phyloP scores from a whole-genome alignment of 306 rosid species.

The Prosopis cineraria region DNA sequence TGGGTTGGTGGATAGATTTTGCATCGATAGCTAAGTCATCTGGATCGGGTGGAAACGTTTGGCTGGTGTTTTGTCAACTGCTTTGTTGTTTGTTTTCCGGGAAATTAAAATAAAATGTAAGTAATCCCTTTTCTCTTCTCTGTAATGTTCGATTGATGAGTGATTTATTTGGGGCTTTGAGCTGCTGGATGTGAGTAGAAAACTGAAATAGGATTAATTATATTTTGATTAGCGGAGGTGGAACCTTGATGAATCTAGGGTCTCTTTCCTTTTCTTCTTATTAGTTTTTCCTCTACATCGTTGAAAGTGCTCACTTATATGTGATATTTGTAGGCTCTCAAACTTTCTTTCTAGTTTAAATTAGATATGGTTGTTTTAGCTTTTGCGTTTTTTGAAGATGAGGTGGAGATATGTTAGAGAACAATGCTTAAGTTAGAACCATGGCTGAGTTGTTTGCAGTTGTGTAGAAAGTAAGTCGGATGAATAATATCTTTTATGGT shows the following conservation, averaged over 20 bases:
- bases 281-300: too few relatives aligned
- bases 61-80: conserved; percentile 32
- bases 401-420: too few relatives aligned
- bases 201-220: neutral
- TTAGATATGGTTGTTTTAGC: too few relatives aligned
- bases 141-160: neutral
- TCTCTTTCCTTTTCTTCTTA: neutral
- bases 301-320: too few relatives aligned
- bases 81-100: neutral
- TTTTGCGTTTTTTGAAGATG: too few relatives aligned
- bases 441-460: too few relatives aligned
- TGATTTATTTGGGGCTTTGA: neutral
- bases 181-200: neutral
- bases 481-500: too few relatives aligned
- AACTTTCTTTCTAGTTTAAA: too few relatives aligned
- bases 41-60: conserved; percentile 59
- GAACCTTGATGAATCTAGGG: neutral
- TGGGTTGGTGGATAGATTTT: conserved; percentile 64
- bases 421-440: too few relatives aligned
- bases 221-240: neutral
- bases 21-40: conserved; percentile 43
- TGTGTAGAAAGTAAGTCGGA: too few relatives aligned
- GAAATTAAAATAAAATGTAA: conserved; percentile 25
- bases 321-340: too few relatives aligned
- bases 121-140: conserved; percentile 6